These are phyloP conservation scores for Rhodotorula sp. DNA, from an alignment of 1,284 basidiomycete genomes.

Conservation along the genomic window DNA sequence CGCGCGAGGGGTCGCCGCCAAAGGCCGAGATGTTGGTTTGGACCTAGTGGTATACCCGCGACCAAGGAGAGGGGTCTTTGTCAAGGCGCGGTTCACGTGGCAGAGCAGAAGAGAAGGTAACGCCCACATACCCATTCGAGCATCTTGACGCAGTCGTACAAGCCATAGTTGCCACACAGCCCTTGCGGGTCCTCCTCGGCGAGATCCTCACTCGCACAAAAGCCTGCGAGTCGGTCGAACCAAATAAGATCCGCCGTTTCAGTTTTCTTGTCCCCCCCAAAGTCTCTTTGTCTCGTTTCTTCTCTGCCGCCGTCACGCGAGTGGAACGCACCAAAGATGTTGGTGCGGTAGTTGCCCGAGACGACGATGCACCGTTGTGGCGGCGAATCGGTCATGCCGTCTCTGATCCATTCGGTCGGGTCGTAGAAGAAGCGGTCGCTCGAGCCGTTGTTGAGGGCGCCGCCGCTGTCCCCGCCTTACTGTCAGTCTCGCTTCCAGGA, in stretches of 20 bases:
- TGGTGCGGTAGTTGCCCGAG: conserved; percentile 33
- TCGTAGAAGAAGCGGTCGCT: conserved; percentile 34
- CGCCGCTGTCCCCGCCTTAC: conserved; percentile 8
- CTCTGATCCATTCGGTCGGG: conserved; percentile 30
- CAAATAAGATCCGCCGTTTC: no score
- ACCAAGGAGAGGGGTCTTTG: background rate
- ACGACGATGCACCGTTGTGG: conserved; percentile 34
- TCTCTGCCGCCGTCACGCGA: no score
- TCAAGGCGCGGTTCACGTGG: no score
- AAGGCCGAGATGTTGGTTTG: conserved; percentile 31
- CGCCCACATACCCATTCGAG: conserved; percentile 31
- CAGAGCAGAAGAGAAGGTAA: background rate
- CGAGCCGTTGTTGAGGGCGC: conserved; percentile 33
- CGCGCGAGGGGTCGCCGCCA: conserved; percentile 29
- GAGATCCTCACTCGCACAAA: conserved; percentile 21
- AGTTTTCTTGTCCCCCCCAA: no score
- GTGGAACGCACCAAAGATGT: conserved; percentile 24
- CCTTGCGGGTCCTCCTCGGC: conserved; percentile 8
- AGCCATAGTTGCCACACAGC: conserved; percentile 36
- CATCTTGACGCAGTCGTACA: conserved; percentile 32
- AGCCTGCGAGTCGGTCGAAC: conserved; percentile 12
- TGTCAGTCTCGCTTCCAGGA: background rate
- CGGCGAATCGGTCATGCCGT: background rate
- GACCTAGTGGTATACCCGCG: conserved; percentile 1
- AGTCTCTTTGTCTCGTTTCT: no score